These are phyloP conservation scores for Agaricales sp. DNA, from an alignment of 1,284 basidiomycete species.

Conservation along the genomic window DNA sequence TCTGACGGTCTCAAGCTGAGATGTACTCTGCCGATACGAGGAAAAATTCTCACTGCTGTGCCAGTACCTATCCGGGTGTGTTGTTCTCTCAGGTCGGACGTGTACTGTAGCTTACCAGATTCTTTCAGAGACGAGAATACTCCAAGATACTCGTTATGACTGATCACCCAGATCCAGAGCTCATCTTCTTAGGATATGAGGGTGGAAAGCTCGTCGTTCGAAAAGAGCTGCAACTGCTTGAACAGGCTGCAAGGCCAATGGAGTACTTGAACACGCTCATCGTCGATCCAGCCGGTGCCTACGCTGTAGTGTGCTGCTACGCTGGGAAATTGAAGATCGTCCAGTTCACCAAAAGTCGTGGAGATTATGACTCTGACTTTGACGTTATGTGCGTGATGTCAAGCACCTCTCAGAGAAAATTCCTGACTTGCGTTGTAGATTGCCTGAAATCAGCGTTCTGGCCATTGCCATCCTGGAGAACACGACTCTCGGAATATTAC, in stretches of 20 bases:
- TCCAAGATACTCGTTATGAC: slow-evolving; percentile 53
- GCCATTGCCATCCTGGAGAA: slow-evolving; percentile 59
- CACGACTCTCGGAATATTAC: slow-evolving; percentile 55
- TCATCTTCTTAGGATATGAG: slow-evolving; percentile 48
- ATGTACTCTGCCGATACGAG: slow-evolving; percentile 53
- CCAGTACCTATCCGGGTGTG: slow-evolving; percentile 42
- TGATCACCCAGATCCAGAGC: slow-evolving; percentile 63
- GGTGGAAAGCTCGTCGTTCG: slow-evolving; percentile 26
- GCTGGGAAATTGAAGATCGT: slow-evolving; percentile 58
- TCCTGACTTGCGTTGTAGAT: slow-evolving; percentile 31
- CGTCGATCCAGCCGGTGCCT: slow-evolving; percentile 46
- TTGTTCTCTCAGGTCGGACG: slow-evolving; percentile 7
- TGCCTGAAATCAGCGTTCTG: slow-evolving; percentile 69
- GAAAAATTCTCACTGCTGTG: slow-evolving; percentile 45
- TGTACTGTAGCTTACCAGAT: slow-evolving; percentile 6
- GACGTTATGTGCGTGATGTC: slow-evolving; percentile 35
- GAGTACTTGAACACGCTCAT: slow-evolving; percentile 61
- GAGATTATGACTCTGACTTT: slow-evolving; percentile 25
- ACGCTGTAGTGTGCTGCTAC: slow-evolving; percentile 58
- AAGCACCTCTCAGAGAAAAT: slow-evolving; percentile 5
- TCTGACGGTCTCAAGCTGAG: slow-evolving; percentile 46
- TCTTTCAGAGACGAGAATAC: slow-evolving; percentile 27
- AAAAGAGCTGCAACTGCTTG: slow-evolving; percentile 39
- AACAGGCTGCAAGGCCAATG: slow-evolving; percentile 42
- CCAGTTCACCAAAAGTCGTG: slow-evolving; percentile 34